A percentile compares a stretch with the other conserved stretches of the same genome.
Conservation (phyloP, 371 early-diverging fungal species). For the Mortierella sp. region DNA sequence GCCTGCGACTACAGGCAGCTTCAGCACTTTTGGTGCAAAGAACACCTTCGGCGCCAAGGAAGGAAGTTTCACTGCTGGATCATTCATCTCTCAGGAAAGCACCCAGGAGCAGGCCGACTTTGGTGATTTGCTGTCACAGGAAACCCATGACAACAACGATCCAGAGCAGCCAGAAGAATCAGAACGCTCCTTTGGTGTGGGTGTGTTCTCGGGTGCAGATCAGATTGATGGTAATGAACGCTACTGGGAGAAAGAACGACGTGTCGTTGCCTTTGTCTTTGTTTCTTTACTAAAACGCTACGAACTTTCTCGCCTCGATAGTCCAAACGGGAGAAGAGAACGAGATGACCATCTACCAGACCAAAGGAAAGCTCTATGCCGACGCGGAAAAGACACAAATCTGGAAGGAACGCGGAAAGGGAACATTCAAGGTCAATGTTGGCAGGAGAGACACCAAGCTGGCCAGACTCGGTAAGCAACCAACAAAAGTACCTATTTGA, state of each 20-base stretch:
- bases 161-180: constrained; percentile 28
- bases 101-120: constrained; percentile 38
- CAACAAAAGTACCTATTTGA: neutral
- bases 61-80: constrained; percentile 40
- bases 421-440: constrained; percentile 52
- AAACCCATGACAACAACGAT: constrained; percentile 23
- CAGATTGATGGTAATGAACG: constrained; percentile 47
- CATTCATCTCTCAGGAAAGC: constrained; percentile 27
- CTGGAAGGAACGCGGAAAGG: constrained; percentile 55
- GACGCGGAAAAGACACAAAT: constrained; percentile 46
- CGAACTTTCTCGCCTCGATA: neutral
- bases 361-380: constrained; percentile 48
- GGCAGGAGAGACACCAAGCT: constrained; percentile 30
- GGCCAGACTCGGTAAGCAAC: constrained; percentile 41
- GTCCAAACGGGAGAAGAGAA: constrained; percentile 55
- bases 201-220: constrained; percentile 42
- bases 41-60: constrained; percentile 28
- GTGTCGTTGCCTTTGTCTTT: neutral
- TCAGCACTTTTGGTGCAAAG: constrained; percentile 47
- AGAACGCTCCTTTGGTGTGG: constrained; percentile 28
- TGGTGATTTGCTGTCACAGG: constrained; percentile 45
- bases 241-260: neutral
- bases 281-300: neutral
- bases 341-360: constrained; percentile 43
- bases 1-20: constrained; percentile 14